A percentile compares a stretch with the other conserved stretches of the same genome.
Evolutionary conservation across 2,329 filamentous ascomycete species (phyloP).

Genomic region (Penicillium decumbens): DNA sequence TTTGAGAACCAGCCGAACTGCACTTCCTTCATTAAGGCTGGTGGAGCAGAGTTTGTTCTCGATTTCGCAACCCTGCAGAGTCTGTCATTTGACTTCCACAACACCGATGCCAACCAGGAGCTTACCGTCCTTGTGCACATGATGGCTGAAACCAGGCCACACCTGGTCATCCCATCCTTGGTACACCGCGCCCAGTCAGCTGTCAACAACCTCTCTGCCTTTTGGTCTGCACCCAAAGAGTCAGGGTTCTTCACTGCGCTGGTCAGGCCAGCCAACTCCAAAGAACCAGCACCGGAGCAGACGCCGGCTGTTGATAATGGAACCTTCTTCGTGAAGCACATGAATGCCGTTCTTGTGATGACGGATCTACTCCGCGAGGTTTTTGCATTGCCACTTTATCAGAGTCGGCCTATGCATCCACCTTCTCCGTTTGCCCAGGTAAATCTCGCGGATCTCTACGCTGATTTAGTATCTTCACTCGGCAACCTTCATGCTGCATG

Average conservation of each 20-base stretch:
- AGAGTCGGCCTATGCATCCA: conserved; percentile 57
- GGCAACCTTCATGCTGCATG: conserved; percentile 74
- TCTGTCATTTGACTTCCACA: conserved; percentile 68
- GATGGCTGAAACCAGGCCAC: conserved; percentile 73
- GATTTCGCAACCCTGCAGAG: conserved; percentile 80
- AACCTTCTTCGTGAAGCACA: conserved; percentile 71
- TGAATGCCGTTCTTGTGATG: conserved; percentile 72
- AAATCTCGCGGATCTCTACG: conserved; percentile 81
- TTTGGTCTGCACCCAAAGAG: conserved; percentile 53
- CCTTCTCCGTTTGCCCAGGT: conserved; percentile 65
- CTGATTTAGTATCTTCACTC: conserved; percentile 66
- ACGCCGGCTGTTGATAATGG: conserved; percentile 52
- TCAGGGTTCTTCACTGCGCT: conserved; percentile 68
- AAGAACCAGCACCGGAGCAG: conserved; percentile 20
- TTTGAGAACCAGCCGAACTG: conserved; percentile 70
- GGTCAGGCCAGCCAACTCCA: conserved; percentile 35
- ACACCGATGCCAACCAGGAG: conserved; percentile 62
- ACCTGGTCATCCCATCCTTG: conserved; percentile 76
- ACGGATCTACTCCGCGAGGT: conserved; percentile 69
- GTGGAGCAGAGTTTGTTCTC: conserved; percentile 76
- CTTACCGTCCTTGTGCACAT: conserved; percentile 70
- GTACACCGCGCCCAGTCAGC: conserved; percentile 68
- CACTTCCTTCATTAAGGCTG: conserved; percentile 67
- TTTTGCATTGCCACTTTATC: conserved; percentile 62
- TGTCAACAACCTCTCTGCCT: conserved; percentile 62